Base-by-base conservation (phyloP, 176 grass and related monocot genomes). In the Eleusine coracana region DNA sequence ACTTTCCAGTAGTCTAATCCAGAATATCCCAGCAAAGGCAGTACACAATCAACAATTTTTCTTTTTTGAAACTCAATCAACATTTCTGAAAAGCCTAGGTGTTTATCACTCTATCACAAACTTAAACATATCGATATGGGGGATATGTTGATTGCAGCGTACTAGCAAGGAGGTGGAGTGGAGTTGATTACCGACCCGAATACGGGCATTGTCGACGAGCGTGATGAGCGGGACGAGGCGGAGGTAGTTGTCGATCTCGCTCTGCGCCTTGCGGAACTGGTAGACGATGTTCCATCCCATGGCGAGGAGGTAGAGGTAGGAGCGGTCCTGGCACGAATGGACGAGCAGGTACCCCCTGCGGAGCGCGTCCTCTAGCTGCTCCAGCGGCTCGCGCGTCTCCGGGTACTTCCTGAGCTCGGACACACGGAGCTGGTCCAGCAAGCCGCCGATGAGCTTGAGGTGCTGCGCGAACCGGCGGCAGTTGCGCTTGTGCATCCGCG, bases 231-330 rank as follows among this genome's bases (percentile, higher is more conserved):
- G 96, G 41, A 99, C 93, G 61, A 99, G 88, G 48, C 85, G 78
- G 20, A 99, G 86, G 71, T 99, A 96, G 39, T 92, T 90, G 70
- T 99, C 96, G 71, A 99, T 99, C 91, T 99, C 96, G 71, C 8
- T 88, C 93, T 99, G 93, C 48, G 83, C 96, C 80, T 84, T 93
- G 16, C 85, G 85, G 81, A 99, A 99, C 64, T 90, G 93, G 79
- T 93, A 95, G 31, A 93, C 91, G 46, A 99, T 90, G 81, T 89
- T 99, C 96, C 96, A 99, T 0, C 93, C 96, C 91, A 93, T 99
- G 56, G 91, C 85, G 60, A 99, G 74, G 79, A 96, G 91, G 76
- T 99, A 96, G 75, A 93, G 84, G 83, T 89, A 99, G 82, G 93
- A 93, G 0, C 90, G 85, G 59, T 96, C 87, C 79, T 95, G 90